phyloP scores from a whole-genome alignment of 768 basidiomycete species.

The Lentinula boryana region DNA sequence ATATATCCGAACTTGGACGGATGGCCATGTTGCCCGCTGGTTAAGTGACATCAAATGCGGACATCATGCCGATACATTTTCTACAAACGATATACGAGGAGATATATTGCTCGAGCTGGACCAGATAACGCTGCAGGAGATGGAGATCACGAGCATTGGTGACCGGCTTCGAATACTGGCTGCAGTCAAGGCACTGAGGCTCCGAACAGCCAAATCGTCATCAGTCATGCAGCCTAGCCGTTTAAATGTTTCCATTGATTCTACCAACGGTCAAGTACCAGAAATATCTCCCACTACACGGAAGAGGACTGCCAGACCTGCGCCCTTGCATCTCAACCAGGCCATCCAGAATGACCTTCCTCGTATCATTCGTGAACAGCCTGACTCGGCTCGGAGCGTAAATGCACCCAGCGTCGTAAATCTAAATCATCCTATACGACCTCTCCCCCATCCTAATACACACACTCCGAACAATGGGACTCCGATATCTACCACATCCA shows the following conservation, averaged over 20 bases:
- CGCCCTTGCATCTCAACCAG: conserved; percentile 70
- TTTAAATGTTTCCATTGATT: conserved; percentile 10
- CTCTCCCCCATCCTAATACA: conserved; percentile 43
- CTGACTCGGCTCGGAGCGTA: conserved; percentile 41
- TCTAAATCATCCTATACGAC: conserved; percentile 31
- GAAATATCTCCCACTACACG: conserved; percentile 18
- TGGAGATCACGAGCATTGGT: conserved; percentile 85
- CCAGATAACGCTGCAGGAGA: conserved; percentile 80
- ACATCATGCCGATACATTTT: conserved; percentile 63
- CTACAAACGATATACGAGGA: conserved; percentile 84
- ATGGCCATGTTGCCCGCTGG: conserved; percentile 71
- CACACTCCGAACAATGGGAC: conserved; percentile 16
- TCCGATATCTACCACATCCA: conserved; percentile 13
- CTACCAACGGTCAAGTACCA: neutral
- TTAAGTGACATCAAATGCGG: conserved; percentile 72
- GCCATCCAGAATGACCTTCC: conserved; percentile 61
- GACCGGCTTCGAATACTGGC: conserved; percentile 85
- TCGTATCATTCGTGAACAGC: conserved; percentile 58
- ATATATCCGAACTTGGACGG: conserved; percentile 67
- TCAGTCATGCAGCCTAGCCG: conserved; percentile 8
- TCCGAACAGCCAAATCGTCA: conserved; percentile 33
- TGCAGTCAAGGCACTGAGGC: conserved; percentile 75
- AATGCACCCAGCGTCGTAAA: conserved; percentile 28
- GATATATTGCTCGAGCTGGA: conserved; percentile 91
- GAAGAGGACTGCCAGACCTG: conserved; percentile 50